phyloP scores from a whole-genome alignment of 371 early-diverging fungal genomes.

The Syncephalis plumigaleata region DNA sequence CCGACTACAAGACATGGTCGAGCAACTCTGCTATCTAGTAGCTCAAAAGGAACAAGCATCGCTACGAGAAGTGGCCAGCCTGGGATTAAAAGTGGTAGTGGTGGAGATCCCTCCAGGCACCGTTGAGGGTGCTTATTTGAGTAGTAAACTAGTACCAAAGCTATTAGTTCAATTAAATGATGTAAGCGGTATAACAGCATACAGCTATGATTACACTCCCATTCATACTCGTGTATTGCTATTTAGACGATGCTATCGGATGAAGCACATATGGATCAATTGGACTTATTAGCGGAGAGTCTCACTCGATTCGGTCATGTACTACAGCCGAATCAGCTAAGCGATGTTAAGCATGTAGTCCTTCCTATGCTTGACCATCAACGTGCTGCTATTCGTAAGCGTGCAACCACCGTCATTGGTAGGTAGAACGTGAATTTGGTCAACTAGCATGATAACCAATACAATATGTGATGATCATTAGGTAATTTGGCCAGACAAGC shows the following conservation, averaged over 20 bases:
- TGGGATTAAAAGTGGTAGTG: conserved; percentile 58
- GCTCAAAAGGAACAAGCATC: conserved; percentile 21
- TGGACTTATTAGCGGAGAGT: conserved; percentile 73
- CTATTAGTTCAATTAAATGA: conserved; percentile 16
- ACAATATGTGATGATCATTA: conserved; percentile 1
- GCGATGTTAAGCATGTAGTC: conserved; percentile 38
- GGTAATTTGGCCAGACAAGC: conserved; percentile 44
- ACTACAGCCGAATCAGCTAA: conserved; percentile 21
- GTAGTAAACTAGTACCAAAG: no score
- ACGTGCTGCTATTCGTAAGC: conserved; percentile 68
- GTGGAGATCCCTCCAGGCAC: conserved; percentile 29
- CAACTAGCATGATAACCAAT: background rate
- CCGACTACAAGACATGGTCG: conserved; percentile 43
- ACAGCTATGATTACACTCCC: background rate
- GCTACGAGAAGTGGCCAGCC: no score
- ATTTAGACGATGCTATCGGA: conserved; percentile 14
- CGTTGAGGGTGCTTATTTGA: no score
- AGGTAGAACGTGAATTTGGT: background rate
- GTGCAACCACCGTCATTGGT: conserved; percentile 59
- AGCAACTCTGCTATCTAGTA: conserved; percentile 35
- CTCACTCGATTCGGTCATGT: conserved; percentile 54
- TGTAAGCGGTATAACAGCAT: no score
- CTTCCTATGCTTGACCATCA: conserved; percentile 47
- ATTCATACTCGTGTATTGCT: conserved; percentile 1
- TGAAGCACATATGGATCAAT: conserved; percentile 61